These are phyloP conservation scores for Penicillium vulpinum DNA, from an alignment of 2,329 filamentous ascomycete species.

Conservation along the genomic window DNA sequence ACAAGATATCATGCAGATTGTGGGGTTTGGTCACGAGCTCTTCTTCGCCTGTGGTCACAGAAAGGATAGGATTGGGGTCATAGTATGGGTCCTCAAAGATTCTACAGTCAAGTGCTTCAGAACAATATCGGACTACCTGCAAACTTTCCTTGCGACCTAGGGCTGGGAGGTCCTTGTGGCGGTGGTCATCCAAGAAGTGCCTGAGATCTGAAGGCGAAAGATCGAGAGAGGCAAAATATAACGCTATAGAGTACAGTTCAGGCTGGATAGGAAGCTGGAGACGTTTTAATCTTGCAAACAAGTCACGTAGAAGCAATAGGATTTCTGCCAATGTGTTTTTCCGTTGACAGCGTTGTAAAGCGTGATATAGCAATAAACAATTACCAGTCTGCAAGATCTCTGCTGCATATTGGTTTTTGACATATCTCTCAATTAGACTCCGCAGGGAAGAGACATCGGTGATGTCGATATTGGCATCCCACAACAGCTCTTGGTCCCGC, in stretches of 20 bases:
- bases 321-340: conserved; percentile 33
- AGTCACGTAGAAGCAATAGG: conserved; percentile 32
- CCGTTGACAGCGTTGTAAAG: conserved; percentile 27
- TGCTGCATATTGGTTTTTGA: conserved; percentile 13
- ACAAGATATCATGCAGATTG: conserved; percentile 23
- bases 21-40: not conserved
- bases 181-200: conserved; percentile 27
- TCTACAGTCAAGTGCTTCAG: conserved; percentile 22
- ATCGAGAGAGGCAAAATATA: conserved; percentile 34
- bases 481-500: conserved; percentile 2
- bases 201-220: conserved; percentile 32
- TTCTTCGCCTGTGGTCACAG: conserved; percentile 24
- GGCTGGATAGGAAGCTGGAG: conserved; percentile 14
- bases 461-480: not conserved
- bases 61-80: conserved; percentile 23
- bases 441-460: conserved; percentile 19
- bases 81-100: conserved; percentile 23
- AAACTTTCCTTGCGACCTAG: conserved; percentile 9
- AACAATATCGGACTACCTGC: conserved; percentile 25
- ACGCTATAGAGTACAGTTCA: conserved; percentile 25
- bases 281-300: conserved; percentile 29
- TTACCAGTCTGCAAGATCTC: conserved; percentile 5
- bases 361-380: conserved; percentile 16
- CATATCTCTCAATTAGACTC: conserved; percentile 26
- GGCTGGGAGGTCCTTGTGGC: not conserved